A percentile compares a stretch with the other conserved stretches of the same genome.
These are phyloP conservation scores for Porcisia hertigi DNA, from an alignment of 208 protist species.

Conservation along the genomic window DNA sequence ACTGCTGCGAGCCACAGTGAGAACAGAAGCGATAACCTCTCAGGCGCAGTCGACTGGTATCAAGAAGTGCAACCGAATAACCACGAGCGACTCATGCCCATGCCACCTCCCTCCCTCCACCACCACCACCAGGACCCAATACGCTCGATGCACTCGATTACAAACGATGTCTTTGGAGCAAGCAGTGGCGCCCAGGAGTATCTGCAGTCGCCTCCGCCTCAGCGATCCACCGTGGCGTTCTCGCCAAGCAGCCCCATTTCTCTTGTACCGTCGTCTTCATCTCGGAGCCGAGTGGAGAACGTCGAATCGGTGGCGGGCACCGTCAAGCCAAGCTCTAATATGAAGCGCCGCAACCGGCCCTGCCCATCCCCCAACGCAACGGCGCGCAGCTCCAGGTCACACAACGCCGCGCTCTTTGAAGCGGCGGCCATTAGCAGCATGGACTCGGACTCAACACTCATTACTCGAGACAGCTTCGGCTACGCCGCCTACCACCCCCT, in stretches of 20 bases:
- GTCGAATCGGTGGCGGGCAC: neutral
- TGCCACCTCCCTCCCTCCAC: neutral
- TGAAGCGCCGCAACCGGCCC: neutral
- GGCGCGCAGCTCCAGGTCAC: neutral
- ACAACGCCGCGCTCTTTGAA: neutral
- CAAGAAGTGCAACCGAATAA: neutral
- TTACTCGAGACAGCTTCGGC: conserved; percentile 30
- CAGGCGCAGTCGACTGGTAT: neutral
- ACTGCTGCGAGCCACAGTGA: neutral
- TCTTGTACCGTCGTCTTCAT: neutral
- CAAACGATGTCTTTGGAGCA: neutral
- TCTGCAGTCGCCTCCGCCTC: neutral
- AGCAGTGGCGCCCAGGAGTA: neutral
- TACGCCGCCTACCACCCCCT: conserved; percentile 25
- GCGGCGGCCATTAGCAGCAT: neutral
- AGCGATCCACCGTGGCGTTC: neutral
- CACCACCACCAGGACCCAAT: neutral
- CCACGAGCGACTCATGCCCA: neutral
- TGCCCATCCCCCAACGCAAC: neutral
- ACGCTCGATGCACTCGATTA: neutral
- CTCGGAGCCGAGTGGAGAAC: neutral
- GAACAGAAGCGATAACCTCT: neutral
- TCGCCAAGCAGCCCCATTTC: neutral
- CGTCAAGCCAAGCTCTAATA: neutral
- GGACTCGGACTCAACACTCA: conserved; percentile 1